Conservation (phyloP, 1,139 yeast genomes). For the Suhomyces wounanorum region DNA sequence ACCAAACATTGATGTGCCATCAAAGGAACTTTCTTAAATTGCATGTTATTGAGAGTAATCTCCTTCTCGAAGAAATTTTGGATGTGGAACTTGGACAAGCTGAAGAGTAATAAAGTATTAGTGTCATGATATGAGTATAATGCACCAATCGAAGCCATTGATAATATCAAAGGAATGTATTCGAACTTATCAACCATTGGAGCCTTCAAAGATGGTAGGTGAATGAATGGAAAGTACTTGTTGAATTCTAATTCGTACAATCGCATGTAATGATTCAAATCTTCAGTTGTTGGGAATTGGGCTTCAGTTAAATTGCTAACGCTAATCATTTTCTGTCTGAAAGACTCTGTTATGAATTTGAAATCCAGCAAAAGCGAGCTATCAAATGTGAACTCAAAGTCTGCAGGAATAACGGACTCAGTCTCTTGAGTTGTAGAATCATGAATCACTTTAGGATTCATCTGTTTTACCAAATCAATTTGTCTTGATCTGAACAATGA, state of each 20-base stretch:
- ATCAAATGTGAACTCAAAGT: slow-evolving; percentile 18
- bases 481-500: slow-evolving; percentile 61
- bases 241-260: slow-evolving; percentile 75
- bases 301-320: slow-evolving; percentile 51
- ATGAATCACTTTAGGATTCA: slow-evolving; percentile 18
- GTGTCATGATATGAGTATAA: slow-evolving; percentile 78
- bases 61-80: slow-evolving; percentile 72
- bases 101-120: slow-evolving; percentile 74
- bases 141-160: slow-evolving; percentile 90
- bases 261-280: slow-evolving; percentile 70
- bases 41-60: slow-evolving; percentile 45
- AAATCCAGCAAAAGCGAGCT: slow-evolving; percentile 14
- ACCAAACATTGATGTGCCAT: slow-evolving; percentile 89
- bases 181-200: slow-evolving; percentile 56
- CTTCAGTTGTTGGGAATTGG: slow-evolving; percentile 75
- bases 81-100: slow-evolving; percentile 74
- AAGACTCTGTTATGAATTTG: slow-evolving; percentile 44
- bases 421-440: slow-evolving; percentile 1
- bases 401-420: slow-evolving; percentile 10
- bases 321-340: slow-evolving; percentile 55
- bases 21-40: slow-evolving; percentile 69
- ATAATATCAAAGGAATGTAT: slow-evolving; percentile 73
- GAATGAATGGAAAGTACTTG: slow-evolving; percentile 81
- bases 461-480: slow-evolving; percentile 54
- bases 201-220: slow-evolving; percentile 65